Evolutionary conservation across 352 stramenopile genomes (phyloP), one percentile per base, ranked within the genome.

Genomic region (Peronospora farinosa): DNA sequence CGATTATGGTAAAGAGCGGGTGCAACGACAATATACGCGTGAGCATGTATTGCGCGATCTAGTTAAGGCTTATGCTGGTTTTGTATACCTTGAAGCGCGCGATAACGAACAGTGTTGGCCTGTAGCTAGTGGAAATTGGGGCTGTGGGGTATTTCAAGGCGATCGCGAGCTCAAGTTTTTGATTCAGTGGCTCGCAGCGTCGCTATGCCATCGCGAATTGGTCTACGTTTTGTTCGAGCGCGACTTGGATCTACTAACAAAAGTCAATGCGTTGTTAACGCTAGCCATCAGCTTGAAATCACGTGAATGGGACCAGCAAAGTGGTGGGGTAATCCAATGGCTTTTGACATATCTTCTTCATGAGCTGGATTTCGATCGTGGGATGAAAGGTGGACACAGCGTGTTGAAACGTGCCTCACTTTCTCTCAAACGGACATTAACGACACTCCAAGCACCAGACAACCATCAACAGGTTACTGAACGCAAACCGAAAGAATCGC

Each of bases 101-200:
- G 9, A 40, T 27, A 27, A 33, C 3, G 45, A 49, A 9, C 13
- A 7, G 0, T 30, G n/a, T n/a, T 88, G 78, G 71, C 67, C 69
- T 0, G 61, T 92, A 7, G 78, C 76, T 7, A 86, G 75, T 5
- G 82, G 82, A 15, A 91, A 93, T 50, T 93, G 82, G 82, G 82
- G 82, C 42, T 91, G 82, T 27, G 82, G 82, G 2, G 80, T 90
- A 8, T 91, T 93, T 50, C 47, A 55, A 13, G 82, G 82, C 3
- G 72, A 90, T 40, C 60, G 74, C 3, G 76, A 90, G 51, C 60
- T 91, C 7, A 93, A 91, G 54, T 84, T 90, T 58, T 15, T 91
- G 13, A 73, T 93, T 46, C 80, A 93, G 50, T 91, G 82, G 82
- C 50, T 93, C 2, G 79, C 82, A 5, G 79, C 80, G 9, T 86